A percentile compares a stretch with the other conserved stretches of the same genome.
Evolutionary conservation across 2,329 filamentous ascomycete genomes (phyloP).

Genomic region (Aspergillus sp.): DNA sequence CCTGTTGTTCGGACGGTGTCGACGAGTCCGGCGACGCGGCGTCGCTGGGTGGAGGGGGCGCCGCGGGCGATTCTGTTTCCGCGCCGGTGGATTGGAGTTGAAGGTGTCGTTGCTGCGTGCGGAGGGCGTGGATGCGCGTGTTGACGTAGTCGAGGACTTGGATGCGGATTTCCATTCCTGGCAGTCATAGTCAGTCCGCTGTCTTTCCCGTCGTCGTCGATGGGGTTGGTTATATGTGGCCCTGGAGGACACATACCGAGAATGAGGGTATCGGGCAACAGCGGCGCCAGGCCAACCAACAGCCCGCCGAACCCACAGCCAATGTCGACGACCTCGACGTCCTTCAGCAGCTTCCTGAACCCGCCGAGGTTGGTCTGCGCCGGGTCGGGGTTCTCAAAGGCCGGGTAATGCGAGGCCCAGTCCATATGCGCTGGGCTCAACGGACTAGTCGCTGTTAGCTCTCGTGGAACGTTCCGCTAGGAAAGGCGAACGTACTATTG

Average conservation of each 20-base stretch:
- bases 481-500: constrained; percentile 67
- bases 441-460: constrained; percentile 46
- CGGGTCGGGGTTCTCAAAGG: constrained; percentile 55
- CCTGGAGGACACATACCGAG: constrained; percentile 75
- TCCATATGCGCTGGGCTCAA: constrained; percentile 80
- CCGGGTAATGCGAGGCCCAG: constrained; percentile 82
- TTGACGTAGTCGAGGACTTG: constrained; percentile 90
- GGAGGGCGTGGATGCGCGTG: constrained; percentile 79
- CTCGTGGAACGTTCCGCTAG: not conserved
- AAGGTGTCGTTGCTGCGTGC: constrained; percentile 44
- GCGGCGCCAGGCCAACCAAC: constrained; percentile 77
- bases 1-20: constrained; percentile 3
- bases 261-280: constrained; percentile 77
- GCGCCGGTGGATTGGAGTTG: constrained; percentile 9
- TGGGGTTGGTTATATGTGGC: no score
- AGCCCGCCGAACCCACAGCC: constrained; percentile 95
- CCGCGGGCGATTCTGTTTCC: not conserved
- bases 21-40: not conserved
- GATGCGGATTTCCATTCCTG: constrained; percentile 87
- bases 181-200: not conserved
- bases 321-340: constrained; percentile 92
- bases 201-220: not conserved
- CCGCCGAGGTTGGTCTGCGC: constrained; percentile 32
- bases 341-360: constrained; percentile 54
- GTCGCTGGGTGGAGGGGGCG: constrained; percentile 8